Conservation (phyloP, 768 basidiomycete genomes). For the Cubamyces lactineus region DNA sequence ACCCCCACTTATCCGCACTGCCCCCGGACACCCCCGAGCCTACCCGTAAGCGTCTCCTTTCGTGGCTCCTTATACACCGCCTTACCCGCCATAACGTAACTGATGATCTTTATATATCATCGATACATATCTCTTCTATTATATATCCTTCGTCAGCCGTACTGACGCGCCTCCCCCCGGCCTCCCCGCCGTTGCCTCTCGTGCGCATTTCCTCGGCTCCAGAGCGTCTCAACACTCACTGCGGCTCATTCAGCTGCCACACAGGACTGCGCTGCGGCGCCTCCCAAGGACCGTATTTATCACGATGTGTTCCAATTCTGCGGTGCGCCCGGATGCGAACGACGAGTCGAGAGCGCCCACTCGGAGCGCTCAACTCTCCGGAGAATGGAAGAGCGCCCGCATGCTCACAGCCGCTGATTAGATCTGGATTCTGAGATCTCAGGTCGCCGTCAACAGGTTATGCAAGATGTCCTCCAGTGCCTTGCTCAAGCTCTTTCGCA, state of each 20-base stretch:
- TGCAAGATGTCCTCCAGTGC: too few relatives aligned
- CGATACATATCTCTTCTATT: neutral
- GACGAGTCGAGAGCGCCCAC: too few relatives aligned
- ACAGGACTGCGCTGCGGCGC: too few relatives aligned
- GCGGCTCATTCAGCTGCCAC: too few relatives aligned
- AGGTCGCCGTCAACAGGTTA: too few relatives aligned
- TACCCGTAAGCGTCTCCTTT: conserved; percentile 10
- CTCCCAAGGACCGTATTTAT: too few relatives aligned
- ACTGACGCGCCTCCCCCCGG: neutral
- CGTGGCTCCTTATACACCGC: conserved; percentile 9
- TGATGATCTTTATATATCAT: neutral
- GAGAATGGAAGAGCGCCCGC: conserved; percentile 26
- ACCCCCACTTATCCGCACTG: conserved; percentile 14
- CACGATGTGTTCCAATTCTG: too few relatives aligned
- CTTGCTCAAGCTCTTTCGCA: too few relatives aligned
- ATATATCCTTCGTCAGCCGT: conserved; percentile 7
- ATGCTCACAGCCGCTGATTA: conserved; percentile 28
- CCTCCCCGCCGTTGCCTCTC: too few relatives aligned
- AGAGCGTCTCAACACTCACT: too few relatives aligned
- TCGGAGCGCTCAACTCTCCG: neutral
- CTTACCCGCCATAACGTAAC: conserved; percentile 22
- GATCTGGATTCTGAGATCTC: conserved; percentile 27
- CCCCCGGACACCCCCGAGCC: conserved; percentile 22
- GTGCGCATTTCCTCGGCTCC: too few relatives aligned
- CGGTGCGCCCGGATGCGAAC: too few relatives aligned